Evolutionary conservation across 352 stramenopile species (phyloP), one percentile per base, ranked within the genome.

Genomic region (Phytophthora nicotianae): DNA sequence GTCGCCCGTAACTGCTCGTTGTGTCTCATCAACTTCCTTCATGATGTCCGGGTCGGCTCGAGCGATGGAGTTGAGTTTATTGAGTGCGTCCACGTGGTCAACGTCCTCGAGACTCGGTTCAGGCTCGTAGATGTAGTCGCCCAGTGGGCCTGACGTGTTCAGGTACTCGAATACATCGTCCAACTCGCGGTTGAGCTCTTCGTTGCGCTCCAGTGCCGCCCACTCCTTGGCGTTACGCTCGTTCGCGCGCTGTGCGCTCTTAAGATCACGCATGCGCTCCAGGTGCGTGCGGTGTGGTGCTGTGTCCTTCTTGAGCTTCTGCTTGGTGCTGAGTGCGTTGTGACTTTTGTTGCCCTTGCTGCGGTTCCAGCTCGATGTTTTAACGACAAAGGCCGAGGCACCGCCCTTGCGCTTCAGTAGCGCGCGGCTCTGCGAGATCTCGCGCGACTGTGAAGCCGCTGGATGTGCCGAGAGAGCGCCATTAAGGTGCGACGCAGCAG

Each of bases 121-220:
- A 8, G 73, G 63, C 50, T 85, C 66, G 63, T 90, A 93, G 19
- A 89, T 54, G 64, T 93, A 91, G 40, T 90, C 73, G 24, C 81
- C 74, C 6, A 81, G 65, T 2, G 79, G 72, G 7, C 85, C 85
- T 0, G 82, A 75, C 45, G 86, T 86, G 50, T 88, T 74, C 5
- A 91, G 65, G 66, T 93, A 89, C 53, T 89, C 75, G 45, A 86
- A 89, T 3, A 85, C 81, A 5, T 75, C 70, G 63, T 93, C 82
- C 40, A 91, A 70, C 65, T 93, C 85, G 17, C 58, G 38, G 40
- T 79, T 81, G 45, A 93, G 63, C 68, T 86, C 75, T 2, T 72
- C 53, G 46, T 93, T 76, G 33, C 70, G 62, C 71, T 91, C 82
- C 11, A 93, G 62, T 46, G 69, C 56, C 20, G 70, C 53, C 83